Percentiles rank a stretch among this genome's conserved stretches.
These are phyloP conservation scores for Phoma sp. DNA, from an alignment of 2,329 filamentous ascomycete genomes.

Conservation along the genomic window DNA sequence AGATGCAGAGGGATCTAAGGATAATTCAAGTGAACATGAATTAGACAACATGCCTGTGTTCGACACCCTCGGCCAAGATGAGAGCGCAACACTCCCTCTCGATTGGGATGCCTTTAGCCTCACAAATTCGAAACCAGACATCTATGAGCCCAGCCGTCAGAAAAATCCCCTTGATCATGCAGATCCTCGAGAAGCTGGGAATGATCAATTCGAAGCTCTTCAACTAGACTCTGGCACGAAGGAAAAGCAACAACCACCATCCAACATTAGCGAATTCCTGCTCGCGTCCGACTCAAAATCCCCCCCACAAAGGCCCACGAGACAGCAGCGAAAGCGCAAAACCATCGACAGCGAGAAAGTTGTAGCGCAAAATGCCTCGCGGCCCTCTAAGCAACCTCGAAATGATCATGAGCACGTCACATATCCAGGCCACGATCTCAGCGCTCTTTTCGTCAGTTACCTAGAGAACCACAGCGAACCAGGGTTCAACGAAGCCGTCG, in stretches of 20 bases:
- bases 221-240: too few relatives aligned
- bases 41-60: not conserved
- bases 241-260: not conserved
- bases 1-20: not conserved
- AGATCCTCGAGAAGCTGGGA: too few relatives aligned
- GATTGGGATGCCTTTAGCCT: too few relatives aligned
- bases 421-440: not conserved
- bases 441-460: conserved; percentile 8
- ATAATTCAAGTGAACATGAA: not conserved
- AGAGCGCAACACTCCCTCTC: not conserved
- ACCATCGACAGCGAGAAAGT: not conserved
- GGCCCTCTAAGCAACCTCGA: not conserved
- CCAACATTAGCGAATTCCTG: too few relatives aligned
- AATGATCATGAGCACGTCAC: not conserved
- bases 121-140: not conserved
- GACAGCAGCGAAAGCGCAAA: conserved; percentile 1
- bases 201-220: too few relatives aligned
- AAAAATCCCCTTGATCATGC: too few relatives aligned
- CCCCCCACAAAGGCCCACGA: not conserved
- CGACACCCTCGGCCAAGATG: not conserved
- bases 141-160: not conserved
- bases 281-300: too few relatives aligned
- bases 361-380: not conserved
- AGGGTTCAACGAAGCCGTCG: conserved; percentile 2
- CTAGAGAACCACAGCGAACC: conserved; percentile 4